Base-by-base conservation (phyloP, 768 basidiomycete species). In the Flagelloscypha sp. region DNA sequence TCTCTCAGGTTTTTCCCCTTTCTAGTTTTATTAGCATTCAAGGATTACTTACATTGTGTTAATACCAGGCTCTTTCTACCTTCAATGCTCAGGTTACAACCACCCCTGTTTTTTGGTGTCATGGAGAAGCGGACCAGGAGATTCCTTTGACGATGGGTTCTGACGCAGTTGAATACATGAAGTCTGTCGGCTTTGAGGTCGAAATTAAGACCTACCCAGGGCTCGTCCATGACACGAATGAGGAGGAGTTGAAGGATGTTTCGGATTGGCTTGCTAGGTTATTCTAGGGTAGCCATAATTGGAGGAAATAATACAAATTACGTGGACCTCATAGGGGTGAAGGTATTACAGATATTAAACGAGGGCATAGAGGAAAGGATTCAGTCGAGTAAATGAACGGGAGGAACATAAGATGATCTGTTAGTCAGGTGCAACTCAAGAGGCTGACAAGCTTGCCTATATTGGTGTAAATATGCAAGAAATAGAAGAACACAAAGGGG, bases 101-200 rank as follows among this genome's bases (percentile, higher is more conserved):
- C 31, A 43, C 65, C 5, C 65, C 65, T 1, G 52, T 70, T 5
- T 52, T 70, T 27, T 68, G 65, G 60, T 62, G 59, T 8, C 64
- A 68, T 35, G 68, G 68, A 13, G 48, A 28, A 21, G 46, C 48
- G 5, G 68, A 70, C 37, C 22, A 17, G 0, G 58, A 62, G 19
- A 61, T 70, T 19, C 65, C 68, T 6, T 36, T 57, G 4, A 44
- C 50, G 6, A 50, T 53, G 35, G 64, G 50, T 1, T 46, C 60
- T 30, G 57, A 62, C 24, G 52, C 53, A 4, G 46, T 55, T 10
- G 24, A 44, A 3, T 67, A 62, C 40, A 40, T 68, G 15, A 45
- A 52, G 6, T n/a, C n/a, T n/a, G n/a, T n/a, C n/a, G n/a, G n/a
- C n/a, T 35, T 38, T 19, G 20, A 42, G 18, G 28, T 60, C 20